Percentiles rank a stretch among this genome's conserved stretches.
These are phyloP conservation scores for Theobroma grandiflorum DNA, from an alignment of 441 rosid genomes.

Conservation along the genomic window DNA sequence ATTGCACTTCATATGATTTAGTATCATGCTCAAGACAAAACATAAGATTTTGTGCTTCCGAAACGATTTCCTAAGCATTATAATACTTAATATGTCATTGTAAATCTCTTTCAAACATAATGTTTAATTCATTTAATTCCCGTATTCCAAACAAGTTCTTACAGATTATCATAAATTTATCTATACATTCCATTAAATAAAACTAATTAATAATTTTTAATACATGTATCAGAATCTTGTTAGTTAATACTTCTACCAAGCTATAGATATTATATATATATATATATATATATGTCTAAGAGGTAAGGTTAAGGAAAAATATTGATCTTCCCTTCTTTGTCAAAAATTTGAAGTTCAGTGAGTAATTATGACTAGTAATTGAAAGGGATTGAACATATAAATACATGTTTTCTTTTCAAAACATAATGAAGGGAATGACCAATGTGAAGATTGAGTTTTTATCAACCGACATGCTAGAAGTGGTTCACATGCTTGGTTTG, in stretches of 20 bases:
- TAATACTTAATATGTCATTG: neutral
- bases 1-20: conserved; percentile 1
- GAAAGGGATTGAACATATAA: no score
- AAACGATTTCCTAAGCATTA: conserved; percentile 25
- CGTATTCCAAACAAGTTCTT: neutral
- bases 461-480: conserved; percentile 24
- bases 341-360: no score
- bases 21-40: conserved; percentile 23
- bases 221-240: no score
- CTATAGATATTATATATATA: no score
- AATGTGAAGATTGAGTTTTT: neutral
- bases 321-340: no score
- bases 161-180: neutral
- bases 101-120: neutral
- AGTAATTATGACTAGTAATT: no score
- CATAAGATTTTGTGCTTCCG: conserved; percentile 27
- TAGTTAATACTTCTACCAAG: no score
- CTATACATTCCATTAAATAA: neutral
- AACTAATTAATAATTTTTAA: neutral
- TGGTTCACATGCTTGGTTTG: conserved; percentile 35
- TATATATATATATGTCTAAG: no score
- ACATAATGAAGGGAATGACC: neutral
- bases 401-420: neutral
- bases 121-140: neutral
- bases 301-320: no score